Conservation (phyloP, 495 filamentous ascomycete species). For the Evansstolkia leycettana region DNA sequence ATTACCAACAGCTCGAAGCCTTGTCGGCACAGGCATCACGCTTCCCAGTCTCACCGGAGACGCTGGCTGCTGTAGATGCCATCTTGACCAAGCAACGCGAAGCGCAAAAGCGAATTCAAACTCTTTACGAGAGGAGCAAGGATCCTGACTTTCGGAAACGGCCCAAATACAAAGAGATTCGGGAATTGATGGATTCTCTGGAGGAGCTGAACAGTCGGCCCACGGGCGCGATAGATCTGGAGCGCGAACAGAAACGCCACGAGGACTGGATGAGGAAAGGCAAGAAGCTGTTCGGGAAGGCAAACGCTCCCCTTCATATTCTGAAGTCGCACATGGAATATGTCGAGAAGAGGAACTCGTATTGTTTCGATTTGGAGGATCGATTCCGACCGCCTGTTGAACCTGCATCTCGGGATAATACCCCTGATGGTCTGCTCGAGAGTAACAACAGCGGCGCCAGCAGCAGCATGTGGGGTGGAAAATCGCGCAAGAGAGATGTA, state of each 20-base stretch:
- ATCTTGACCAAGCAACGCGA: slow-evolving; percentile 95
- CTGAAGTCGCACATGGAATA: slow-evolving; percentile 88
- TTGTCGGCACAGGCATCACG: slow-evolving; percentile 64
- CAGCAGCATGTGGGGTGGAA: slow-evolving; percentile 29
- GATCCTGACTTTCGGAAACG: slow-evolving; percentile 63
- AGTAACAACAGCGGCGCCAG: slow-evolving; percentile 16
- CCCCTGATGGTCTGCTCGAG: slow-evolving; percentile 53
- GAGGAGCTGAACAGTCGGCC: slow-evolving; percentile 87
- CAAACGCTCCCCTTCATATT: slow-evolving; percentile 93
- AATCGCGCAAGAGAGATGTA: slow-evolving; percentile 57
- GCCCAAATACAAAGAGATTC: slow-evolving; percentile 82
- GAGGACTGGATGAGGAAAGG: slow-evolving; percentile 99
- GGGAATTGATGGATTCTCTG: slow-evolving; percentile 75
- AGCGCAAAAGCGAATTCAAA: slow-evolving; percentile 74
- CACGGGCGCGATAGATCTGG: slow-evolving; percentile 77
- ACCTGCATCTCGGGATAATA: slow-evolving; percentile 76
- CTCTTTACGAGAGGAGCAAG: slow-evolving; percentile 65
- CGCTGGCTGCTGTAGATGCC: slow-evolving; percentile 71
- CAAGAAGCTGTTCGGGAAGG: slow-evolving; percentile 97
- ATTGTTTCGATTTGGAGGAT: slow-evolving; percentile 89
- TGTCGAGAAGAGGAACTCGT: slow-evolving; percentile 73
- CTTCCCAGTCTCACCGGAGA: slow-evolving; percentile 73
- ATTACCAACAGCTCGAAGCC: slow-evolving; percentile 91
- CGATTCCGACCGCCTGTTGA: slow-evolving; percentile 83
- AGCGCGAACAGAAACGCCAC: slow-evolving; percentile 89